Percentiles rank a stretch among this genome's conserved stretches.
Evolutionary conservation across 2,329 filamentous ascomycete species (phyloP).

Genomic region (Ophioceras dolichostomum): DNA sequence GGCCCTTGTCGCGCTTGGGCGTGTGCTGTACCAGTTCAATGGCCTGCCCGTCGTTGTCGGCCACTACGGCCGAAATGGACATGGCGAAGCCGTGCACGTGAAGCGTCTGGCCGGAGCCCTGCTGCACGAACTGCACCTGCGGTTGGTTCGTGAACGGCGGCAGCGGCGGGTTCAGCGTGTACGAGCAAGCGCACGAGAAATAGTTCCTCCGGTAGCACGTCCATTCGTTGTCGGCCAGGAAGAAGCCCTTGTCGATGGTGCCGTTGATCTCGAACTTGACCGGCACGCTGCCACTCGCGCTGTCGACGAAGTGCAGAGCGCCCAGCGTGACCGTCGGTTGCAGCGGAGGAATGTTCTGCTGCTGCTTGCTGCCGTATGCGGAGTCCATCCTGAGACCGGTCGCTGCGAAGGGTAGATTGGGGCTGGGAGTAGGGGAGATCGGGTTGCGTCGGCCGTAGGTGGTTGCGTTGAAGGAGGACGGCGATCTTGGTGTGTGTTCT

Average conservation of each 20-base stretch:
- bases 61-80: conserved; percentile 72
- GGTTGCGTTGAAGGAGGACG: conserved; percentile 32
- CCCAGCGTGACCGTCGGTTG: conserved; percentile 37
- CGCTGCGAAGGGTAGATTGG: conserved; percentile 30
- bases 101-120: conserved; percentile 41
- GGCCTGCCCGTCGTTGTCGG: conserved; percentile 59
- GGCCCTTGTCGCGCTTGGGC: conserved; percentile 81
- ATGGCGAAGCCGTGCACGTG: conserved; percentile 67
- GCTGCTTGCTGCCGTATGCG: conserved; percentile 23
- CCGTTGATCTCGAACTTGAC: conserved; percentile 66
- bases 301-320: conserved; percentile 49
- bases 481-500: conserved; percentile 38
- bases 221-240: conserved; percentile 70
- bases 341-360: conserved; percentile 40
- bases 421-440: conserved; percentile 39
- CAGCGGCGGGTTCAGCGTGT: conserved; percentile 49
- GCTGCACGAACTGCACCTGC: conserved; percentile 37
- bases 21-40: conserved; percentile 87
- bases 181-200: conserved; percentile 75
- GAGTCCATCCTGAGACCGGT: conserved; percentile 36
- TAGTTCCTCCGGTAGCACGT: conserved; percentile 90
- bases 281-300: conserved; percentile 25
- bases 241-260: conserved; percentile 83
- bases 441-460: conserved; percentile 33
- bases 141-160: conserved; percentile 17